These are phyloP conservation scores for Acanthamoeba rhysodes DNA, from an alignment of 208 protist genomes.

Conservation along the genomic window DNA sequence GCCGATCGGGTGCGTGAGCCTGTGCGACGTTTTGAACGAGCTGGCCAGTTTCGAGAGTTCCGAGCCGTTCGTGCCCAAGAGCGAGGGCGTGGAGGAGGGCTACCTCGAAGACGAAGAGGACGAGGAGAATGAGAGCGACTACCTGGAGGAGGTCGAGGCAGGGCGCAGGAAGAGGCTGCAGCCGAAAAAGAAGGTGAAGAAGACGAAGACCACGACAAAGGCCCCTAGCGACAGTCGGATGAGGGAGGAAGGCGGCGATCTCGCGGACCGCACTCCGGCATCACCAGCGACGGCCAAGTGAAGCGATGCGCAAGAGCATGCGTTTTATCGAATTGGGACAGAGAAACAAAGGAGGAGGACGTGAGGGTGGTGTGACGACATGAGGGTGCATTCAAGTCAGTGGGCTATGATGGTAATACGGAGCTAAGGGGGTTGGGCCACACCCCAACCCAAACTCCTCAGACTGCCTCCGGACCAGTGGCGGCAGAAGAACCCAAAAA, in stretches of 20 bases:
- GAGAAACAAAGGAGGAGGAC: too few species aligned
- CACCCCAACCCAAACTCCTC: too few species aligned
- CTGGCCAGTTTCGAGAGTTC: constrained; percentile 40
- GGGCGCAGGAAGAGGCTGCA: not conserved
- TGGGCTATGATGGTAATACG: too few species aligned
- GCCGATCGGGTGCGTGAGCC: constrained; percentile 64
- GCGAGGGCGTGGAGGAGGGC: constrained; percentile 31
- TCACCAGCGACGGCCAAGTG: not conserved
- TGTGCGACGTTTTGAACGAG: constrained; percentile 65
- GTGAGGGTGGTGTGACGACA: too few species aligned
- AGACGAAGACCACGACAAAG: not conserved
- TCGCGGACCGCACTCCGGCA: not conserved
- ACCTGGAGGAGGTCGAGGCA: not conserved
- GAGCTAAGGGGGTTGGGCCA: too few species aligned
- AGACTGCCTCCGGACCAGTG: not conserved
- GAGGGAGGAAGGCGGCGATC: not conserved
- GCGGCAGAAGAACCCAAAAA: not conserved
- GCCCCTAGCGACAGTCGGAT: too few species aligned
- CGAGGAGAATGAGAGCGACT: constrained; percentile 1
- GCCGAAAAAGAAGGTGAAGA: constrained; percentile 2
- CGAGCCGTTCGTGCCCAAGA: not conserved
- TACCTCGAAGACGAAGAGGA: constrained; percentile 19
- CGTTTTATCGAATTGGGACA: too few species aligned
- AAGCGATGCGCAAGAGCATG: not conserved
- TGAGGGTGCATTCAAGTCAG: too few species aligned